Base-by-base conservation (phyloP, 495 filamentous ascomycete genomes). In the Talaromyces stipitatus region DNA sequence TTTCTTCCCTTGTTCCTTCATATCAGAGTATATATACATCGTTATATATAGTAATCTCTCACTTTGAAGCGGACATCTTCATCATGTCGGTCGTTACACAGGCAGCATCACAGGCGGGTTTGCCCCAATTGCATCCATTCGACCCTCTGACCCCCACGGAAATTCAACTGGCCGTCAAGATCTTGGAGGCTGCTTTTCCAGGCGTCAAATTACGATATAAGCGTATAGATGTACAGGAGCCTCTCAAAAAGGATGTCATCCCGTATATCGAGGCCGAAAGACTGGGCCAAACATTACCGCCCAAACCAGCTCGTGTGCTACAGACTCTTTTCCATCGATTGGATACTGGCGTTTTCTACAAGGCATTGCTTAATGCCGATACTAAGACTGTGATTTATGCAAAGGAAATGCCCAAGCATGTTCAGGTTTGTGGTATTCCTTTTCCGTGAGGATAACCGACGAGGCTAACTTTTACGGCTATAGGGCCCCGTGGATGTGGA, bases 401-500 rank as follows among this genome's bases (percentile, higher is more conserved):
- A 1, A 72, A 69, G 55, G 69, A 75, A 27, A 55, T 75, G 22
- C 72, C 72, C 8, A 71, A 70, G 50, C 69, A 69, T 18, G 60
- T 74, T 24, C 72, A 76, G 60, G 73, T 48, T 48, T 26, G 45
- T 76, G 58, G n/a, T n/a, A n/a, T n/a, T n/a, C n/a, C n/a, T 27
- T 60, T 22, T 53, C 14, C 18, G 4, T 30, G 43, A 30, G n/a
- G 28, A 22, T 12, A 16, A 10, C 18, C 12, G n/a, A 12, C 9
- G 14, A n/a, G 33, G 18, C 18, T 43, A n/a, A 46, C 46, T 24
- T 41, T 23, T 16, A 7, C 27, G n/a, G 16, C 33, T 46, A 16
- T 26, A 76, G 64, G 71, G 70, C 9, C 72, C 74, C 8, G 53
- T 69, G 0, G 74, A 77, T 58, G 58, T 68, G 3, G 74, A 75